These are phyloP conservation scores for Lactifluus echinatus DNA, from an alignment of 768 basidiomycete species.

Conservation along the genomic window DNA sequence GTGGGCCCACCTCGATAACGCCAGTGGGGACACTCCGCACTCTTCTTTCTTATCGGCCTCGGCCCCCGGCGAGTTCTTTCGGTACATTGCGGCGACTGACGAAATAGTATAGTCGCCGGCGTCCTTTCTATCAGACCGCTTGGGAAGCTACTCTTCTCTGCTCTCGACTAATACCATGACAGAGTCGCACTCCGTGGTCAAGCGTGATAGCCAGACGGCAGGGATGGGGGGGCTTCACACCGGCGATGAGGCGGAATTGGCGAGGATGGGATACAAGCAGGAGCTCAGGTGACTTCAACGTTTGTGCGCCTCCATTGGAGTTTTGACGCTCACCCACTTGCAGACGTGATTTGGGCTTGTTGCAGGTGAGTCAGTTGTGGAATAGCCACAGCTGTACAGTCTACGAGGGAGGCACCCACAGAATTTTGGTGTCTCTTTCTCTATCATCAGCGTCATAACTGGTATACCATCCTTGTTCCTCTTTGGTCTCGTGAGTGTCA, in stretches of 20 bases:
- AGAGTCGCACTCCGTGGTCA: not conserved
- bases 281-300: constrained; percentile 42
- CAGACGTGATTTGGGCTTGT: constrained; percentile 53
- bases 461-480: constrained; percentile 62
- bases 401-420: constrained; percentile 22
- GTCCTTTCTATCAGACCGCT: not conserved
- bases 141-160: not conserved
- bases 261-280: constrained; percentile 66
- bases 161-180: not conserved
- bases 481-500: constrained; percentile 52
- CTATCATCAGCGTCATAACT: constrained; percentile 68
- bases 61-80: not conserved
- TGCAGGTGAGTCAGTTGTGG: constrained; percentile 39
- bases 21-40: not conserved
- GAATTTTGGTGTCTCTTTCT: constrained; percentile 72
- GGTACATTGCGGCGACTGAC: not conserved
- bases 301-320: not conserved
- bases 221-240: constrained; percentile 7
- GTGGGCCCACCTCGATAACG: too few relatives aligned
- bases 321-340: not conserved
- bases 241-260: constrained; percentile 53
- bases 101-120: not conserved
- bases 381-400: not conserved
- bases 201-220: not conserved
- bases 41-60: not conserved